These are phyloP conservation scores for Phaeodactylum tricornutum DNA, from an alignment of 108 stramenopile species.

Conservation along the genomic window DNA sequence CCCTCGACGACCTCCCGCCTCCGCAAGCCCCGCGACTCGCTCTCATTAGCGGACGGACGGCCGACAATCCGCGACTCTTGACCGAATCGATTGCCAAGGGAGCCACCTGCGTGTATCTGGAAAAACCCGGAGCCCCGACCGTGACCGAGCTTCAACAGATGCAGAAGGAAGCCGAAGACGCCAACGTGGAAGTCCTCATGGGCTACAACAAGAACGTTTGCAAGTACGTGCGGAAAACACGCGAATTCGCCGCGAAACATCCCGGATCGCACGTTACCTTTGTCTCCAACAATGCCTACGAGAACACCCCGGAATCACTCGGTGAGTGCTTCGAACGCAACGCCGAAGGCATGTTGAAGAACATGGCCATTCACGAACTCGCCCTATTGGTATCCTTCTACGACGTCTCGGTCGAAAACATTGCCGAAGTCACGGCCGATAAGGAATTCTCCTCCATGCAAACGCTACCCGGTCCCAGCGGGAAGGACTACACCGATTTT, in stretches of 20 bases:
- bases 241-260: slow-evolving; percentile 49
- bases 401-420: slow-evolving; percentile 79
- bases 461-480: slow-evolving; percentile 75
- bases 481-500: slow-evolving; percentile 84
- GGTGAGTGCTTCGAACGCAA: slow-evolving; percentile 92
- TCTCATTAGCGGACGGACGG: slow-evolving; percentile 81
- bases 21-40: slow-evolving; percentile 62
- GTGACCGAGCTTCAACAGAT: slow-evolving; percentile 75
- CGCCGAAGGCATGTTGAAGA: slow-evolving; percentile 90
- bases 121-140: slow-evolving; percentile 88
- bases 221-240: slow-evolving; percentile 78
- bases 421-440: slow-evolving; percentile 71
- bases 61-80: slow-evolving; percentile 79
- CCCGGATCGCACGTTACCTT: slow-evolving; percentile 74
- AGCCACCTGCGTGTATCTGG: slow-evolving; percentile 67
- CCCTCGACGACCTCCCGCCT: slow-evolving; percentile 56
- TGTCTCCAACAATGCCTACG: slow-evolving; percentile 90
- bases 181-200: slow-evolving; percentile 81
- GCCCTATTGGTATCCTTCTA: slow-evolving; percentile 82
- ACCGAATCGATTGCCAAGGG: slow-evolving; percentile 65
- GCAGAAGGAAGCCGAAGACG: slow-evolving; percentile 57
- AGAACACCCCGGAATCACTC: slow-evolving; percentile 61
- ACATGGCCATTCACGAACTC: slow-evolving; percentile 93
- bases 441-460: slow-evolving; percentile 75
- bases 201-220: slow-evolving; percentile 94